phyloP scores from a whole-genome alignment of 2,329 filamentous ascomycete genomes.

The Dryadomyces quercivorus region DNA sequence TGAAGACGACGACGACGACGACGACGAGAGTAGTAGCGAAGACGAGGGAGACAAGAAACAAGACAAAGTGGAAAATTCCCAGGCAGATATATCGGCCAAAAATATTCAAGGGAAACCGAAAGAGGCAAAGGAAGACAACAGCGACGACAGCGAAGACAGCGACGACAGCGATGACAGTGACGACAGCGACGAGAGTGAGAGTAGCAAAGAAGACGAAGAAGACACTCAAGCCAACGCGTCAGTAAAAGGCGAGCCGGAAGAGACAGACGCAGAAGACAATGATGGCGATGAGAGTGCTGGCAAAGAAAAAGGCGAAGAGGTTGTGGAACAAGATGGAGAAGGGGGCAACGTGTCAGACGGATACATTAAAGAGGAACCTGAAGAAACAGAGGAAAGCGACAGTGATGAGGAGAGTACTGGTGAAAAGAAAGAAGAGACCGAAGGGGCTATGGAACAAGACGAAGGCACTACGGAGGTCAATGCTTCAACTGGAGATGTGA shows the following conservation, averaged over 20 bases:
- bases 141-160: neutral
- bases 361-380: neutral
- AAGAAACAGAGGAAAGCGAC: neutral
- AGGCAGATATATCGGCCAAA: no score
- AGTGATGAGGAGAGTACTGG: no score
- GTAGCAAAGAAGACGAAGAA: no score
- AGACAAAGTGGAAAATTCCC: no score
- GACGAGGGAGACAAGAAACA: no score
- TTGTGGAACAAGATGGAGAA: neutral
- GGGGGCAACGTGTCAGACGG: neutral
- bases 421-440: no score
- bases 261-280: neutral
- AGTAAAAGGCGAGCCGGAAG: neutral
- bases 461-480: no score
- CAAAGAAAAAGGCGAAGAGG: neutral
- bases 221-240: no score
- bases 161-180: neutral
- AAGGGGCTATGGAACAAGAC: no score
- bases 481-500: no score
- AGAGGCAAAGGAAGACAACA: no score
- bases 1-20: neutral
- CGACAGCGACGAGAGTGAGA: neutral
- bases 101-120: no score
- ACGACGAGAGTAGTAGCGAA: neutral
- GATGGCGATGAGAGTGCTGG: neutral